phyloP scores from a whole-genome alignment of 1,284 basidiomycete genomes.

The Ustilago lituana region DNA sequence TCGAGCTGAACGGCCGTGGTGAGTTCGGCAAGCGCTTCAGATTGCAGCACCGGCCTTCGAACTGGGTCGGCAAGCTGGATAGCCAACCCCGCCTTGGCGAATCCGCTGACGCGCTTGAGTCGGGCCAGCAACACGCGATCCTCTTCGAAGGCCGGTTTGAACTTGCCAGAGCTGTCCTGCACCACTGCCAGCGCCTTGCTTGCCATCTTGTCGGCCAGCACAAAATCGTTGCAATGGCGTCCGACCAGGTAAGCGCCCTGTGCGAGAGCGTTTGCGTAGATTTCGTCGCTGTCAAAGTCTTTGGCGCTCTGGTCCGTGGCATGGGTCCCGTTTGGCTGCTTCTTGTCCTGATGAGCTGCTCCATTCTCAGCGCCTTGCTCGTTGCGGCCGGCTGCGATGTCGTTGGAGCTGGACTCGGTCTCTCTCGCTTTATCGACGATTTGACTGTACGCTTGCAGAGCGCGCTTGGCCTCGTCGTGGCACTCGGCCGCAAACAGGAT shows the following conservation, averaged over 20 bases:
- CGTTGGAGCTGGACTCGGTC: constrained; percentile 26
- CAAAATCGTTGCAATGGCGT: constrained; percentile 44
- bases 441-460: constrained; percentile 58
- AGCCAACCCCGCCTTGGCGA: constrained; percentile 43
- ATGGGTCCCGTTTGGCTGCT: constrained; percentile 13
- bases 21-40: constrained; percentile 69
- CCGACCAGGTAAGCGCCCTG: constrained; percentile 52
- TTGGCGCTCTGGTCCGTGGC: constrained; percentile 14
- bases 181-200: constrained; percentile 47
- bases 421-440: constrained; percentile 64
- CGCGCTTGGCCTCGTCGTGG: constrained; percentile 56
- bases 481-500: constrained; percentile 62
- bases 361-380: constrained; percentile 13
- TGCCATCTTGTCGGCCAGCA: constrained; percentile 48
- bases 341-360: constrained; percentile 7
- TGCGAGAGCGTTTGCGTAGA: constrained; percentile 52
- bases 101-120: constrained; percentile 47
- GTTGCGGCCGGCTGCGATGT: constrained; percentile 17
- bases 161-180: constrained; percentile 21
- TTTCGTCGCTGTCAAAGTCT: constrained; percentile 51
- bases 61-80: constrained; percentile 38
- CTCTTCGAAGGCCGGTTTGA: constrained; percentile 25
- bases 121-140: constrained; percentile 35
- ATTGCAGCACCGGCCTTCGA: constrained; percentile 29
- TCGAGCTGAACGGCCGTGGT: constrained; percentile 72